phyloP scores from a whole-genome alignment of 805 yeast species.

The Ascoidea asiatica region DNA sequence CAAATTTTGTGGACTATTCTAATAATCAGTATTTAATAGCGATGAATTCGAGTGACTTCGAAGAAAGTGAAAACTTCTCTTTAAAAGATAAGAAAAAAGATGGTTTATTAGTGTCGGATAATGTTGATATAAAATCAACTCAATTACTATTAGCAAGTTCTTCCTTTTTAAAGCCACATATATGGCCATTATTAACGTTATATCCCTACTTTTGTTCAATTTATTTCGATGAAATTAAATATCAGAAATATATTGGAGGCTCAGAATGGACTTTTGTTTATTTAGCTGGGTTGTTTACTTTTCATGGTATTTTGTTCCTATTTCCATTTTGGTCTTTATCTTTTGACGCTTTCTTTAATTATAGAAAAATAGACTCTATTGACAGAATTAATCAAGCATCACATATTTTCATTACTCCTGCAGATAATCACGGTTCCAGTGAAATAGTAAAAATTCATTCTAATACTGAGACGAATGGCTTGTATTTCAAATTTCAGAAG shows the following conservation, averaged over 20 bases:
- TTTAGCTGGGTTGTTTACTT: conserved; percentile 55
- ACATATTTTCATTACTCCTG: conserved; percentile 64
- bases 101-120: neutral
- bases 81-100: too few species aligned
- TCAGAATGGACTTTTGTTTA: conserved; percentile 94
- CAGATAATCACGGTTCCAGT: conserved; percentile 76
- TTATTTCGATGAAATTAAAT: conserved; percentile 36
- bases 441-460: conserved; percentile 58
- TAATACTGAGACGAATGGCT: conserved; percentile 46
- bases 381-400: conserved; percentile 46
- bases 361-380: conserved; percentile 24
- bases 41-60: too few species aligned
- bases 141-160: neutral
- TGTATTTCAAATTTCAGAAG: conserved; percentile 78
- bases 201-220: conserved; percentile 65
- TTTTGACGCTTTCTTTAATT: conserved; percentile 59
- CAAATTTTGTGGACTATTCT: too few species aligned
- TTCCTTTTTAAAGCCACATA: conserved; percentile 35
- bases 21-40: too few species aligned
- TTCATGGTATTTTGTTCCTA: conserved; percentile 68
- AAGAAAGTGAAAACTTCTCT: too few species aligned
- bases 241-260: conserved; percentile 75
- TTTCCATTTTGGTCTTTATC: conserved; percentile 90
- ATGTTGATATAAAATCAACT: neutral
- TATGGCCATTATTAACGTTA: conserved; percentile 66